Evolutionary conservation across 2,329 filamentous ascomycete species (phyloP).

Genomic region (Cladophialophora bantiana): DNA sequence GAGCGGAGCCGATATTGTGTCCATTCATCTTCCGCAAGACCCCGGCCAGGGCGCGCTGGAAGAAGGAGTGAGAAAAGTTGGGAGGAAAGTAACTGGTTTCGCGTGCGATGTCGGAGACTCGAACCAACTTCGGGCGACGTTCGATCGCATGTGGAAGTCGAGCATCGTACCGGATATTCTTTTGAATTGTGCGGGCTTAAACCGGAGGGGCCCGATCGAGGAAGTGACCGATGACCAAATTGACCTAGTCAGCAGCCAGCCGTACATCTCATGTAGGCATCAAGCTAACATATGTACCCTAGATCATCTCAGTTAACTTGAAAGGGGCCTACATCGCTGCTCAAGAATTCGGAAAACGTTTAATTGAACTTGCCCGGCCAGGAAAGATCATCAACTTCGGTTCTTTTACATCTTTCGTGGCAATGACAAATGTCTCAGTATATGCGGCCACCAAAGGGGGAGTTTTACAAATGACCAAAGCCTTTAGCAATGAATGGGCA

Average conservation of each 20-base stretch:
- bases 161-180: slow-evolving; percentile 73
- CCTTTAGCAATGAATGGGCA: slow-evolving; percentile 85
- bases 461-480: slow-evolving; percentile 82
- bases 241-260: slow-evolving; percentile 57
- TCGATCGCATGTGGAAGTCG: slow-evolving; percentile 48
- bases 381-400: slow-evolving; percentile 78
- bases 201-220: slow-evolving; percentile 75
- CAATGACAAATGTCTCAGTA: slow-evolving; percentile 83
- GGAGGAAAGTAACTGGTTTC: slow-evolving; percentile 51
- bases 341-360: slow-evolving; percentile 78
- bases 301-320: slow-evolving; percentile 83
- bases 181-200: slow-evolving; percentile 86
- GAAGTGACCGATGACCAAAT: slow-evolving; percentile 79
- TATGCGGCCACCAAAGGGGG: slow-evolving; percentile 87
- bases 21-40: slow-evolving; percentile 28
- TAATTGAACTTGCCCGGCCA: slow-evolving; percentile 59
- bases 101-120: slow-evolving; percentile 53
- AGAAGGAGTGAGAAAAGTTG: slow-evolving; percentile 47
- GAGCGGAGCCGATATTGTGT: slow-evolving; percentile 54
- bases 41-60: slow-evolving; percentile 42
- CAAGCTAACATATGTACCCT: background rate
- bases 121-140: slow-evolving; percentile 49
- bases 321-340: slow-evolving; percentile 78
- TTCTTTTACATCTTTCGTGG: slow-evolving; percentile 80
- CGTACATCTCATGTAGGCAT: background rate